Conservation (phyloP, 2,329 filamentous ascomycete genomes). For the Paecilomyces niveus region DNA sequence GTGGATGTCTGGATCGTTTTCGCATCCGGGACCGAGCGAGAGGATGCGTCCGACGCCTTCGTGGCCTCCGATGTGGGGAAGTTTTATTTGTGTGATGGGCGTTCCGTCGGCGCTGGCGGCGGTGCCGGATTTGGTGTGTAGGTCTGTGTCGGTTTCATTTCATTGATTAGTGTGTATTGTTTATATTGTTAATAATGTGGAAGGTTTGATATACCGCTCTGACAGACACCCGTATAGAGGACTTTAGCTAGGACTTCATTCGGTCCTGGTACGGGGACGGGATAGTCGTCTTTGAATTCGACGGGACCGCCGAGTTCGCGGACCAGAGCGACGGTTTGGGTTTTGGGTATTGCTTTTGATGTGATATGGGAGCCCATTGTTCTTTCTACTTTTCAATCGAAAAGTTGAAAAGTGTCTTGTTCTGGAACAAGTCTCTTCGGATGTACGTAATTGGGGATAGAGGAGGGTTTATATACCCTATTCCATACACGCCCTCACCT, state of each 20-base stretch:
- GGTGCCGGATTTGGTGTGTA: slow-evolving; percentile 34
- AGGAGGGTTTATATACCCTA: not conserved
- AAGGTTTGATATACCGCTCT: slow-evolving; percentile 27
- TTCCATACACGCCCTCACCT: no score
- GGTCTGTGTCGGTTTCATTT: slow-evolving; percentile 17
- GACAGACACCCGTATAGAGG: slow-evolving; percentile 40
- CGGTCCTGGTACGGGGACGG: slow-evolving; percentile 30
- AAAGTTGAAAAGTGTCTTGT: not conserved
- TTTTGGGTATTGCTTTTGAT: slow-evolving; percentile 9
- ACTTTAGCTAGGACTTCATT: slow-evolving; percentile 41
- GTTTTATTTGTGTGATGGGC: slow-evolving; percentile 38
- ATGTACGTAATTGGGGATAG: not conserved
- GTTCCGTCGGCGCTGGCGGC: slow-evolving; percentile 31
- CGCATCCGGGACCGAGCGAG: slow-evolving; percentile 28
- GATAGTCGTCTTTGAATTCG: slow-evolving; percentile 35
- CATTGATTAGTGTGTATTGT: not conserved
- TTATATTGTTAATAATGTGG: not conserved
- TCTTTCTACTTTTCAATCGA: not conserved
- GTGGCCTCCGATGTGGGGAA: slow-evolving; percentile 41
- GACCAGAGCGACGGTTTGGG: slow-evolving; percentile 38
- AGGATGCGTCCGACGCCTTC: slow-evolving; percentile 40
- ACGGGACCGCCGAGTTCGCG: slow-evolving; percentile 32
- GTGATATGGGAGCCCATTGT: not conserved
- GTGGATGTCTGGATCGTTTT: slow-evolving; percentile 21
- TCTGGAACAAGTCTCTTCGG: not conserved